phyloP scores from a whole-genome alignment of 1,284 basidiomycete genomes.

The Trichosporon asahii region DNA sequence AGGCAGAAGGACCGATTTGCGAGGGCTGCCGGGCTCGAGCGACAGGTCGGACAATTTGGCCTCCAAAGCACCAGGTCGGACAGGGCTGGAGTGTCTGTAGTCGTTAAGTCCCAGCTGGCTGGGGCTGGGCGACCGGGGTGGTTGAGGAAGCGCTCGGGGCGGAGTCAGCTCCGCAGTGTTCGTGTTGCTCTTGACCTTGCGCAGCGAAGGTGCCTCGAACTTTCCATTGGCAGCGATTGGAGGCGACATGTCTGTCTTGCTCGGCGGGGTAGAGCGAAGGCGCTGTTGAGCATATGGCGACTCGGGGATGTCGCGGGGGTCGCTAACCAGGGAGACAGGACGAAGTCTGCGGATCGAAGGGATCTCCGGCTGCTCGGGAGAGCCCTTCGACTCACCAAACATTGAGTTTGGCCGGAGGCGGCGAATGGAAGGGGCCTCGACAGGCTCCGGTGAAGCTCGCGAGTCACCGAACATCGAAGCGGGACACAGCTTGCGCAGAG shows the following conservation, averaged over 20 bases:
- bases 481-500: slow-evolving; percentile 7
- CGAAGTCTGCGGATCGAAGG: not conserved
- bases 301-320: not conserved
- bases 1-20: not conserved
- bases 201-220: slow-evolving; percentile 14
- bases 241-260: not conserved
- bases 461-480: slow-evolving; percentile 10
- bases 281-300: not conserved
- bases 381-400: not conserved
- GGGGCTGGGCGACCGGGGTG: not conserved
- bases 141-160: not conserved
- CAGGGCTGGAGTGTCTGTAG: not conserved
- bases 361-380: not conserved
- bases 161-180: not conserved
- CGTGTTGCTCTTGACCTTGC: slow-evolving; percentile 20
- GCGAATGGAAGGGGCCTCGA: not conserved
- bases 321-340: not conserved
- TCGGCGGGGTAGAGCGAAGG: not conserved
- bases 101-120: not conserved
- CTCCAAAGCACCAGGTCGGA: not conserved
- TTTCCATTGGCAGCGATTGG: not conserved
- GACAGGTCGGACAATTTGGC: not conserved
- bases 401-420: not conserved
- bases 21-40: not conserved
- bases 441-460: not conserved